These are phyloP conservation scores for Kwoniella heveanensis DNA, from an alignment of 768 basidiomycete genomes.

Conservation along the genomic window DNA sequence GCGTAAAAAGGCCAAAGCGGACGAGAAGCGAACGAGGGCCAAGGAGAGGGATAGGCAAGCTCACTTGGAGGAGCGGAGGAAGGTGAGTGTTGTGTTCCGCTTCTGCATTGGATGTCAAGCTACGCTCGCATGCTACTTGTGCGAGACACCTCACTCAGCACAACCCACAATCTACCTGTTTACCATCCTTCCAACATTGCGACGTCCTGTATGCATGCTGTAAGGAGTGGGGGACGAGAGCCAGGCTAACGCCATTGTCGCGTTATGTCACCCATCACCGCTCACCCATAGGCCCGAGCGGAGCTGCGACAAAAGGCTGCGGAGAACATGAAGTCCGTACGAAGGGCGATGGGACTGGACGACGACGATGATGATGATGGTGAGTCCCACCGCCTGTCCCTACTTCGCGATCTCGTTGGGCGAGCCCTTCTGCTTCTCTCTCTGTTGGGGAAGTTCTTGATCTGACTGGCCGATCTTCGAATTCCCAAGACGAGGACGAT, in stretches of 20 bases:
- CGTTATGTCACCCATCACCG: no score
- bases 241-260: no score
- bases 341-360: constrained; percentile 62
- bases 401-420: no score
- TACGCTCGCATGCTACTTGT: not conserved
- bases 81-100: constrained; percentile 61
- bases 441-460: no score
- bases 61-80: constrained; percentile 70
- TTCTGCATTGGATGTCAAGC: not conserved
- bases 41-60: constrained; percentile 75
- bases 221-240: no score
- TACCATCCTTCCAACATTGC: no score
- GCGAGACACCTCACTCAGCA: no score
- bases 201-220: no score
- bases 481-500: constrained; percentile 27
- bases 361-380: constrained; percentile 57
- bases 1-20: constrained; percentile 80
- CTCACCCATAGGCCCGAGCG: constrained; percentile 66
- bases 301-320: constrained; percentile 74
- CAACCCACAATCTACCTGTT: no score
- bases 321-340: constrained; percentile 75
- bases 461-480: no score
- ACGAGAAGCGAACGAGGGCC: constrained; percentile 73
- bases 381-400: constrained; percentile 8
- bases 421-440: no score